Conservation (phyloP, 225 moss, liverwort and hornwort genomes). For the Polytrichum commune region DNA sequence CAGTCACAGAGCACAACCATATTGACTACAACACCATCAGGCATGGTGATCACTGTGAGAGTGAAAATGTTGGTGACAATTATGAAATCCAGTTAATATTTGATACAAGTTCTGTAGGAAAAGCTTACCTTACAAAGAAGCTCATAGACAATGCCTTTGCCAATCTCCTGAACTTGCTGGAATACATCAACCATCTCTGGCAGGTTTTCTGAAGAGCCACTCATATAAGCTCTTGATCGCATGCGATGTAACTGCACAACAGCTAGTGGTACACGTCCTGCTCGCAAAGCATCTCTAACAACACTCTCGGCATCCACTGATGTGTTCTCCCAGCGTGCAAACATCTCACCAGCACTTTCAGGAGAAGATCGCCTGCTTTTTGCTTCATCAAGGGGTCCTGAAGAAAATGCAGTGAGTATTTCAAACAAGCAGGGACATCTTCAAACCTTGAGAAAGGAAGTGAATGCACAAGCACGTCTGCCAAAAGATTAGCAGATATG, state of each 20-base stretch:
- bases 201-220: slow-evolving; percentile 40
- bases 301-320: slow-evolving; percentile 76
- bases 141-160: slow-evolving; percentile 91
- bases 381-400: slow-evolving; percentile 25
- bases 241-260: slow-evolving; percentile 89
- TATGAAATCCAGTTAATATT: too few relatives aligned
- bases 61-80: too few relatives aligned
- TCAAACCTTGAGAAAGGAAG: too few relatives aligned
- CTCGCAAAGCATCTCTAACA: slow-evolving; percentile 92
- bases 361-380: slow-evolving; percentile 47
- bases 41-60: neutral
- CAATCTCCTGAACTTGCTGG: slow-evolving; percentile 79
- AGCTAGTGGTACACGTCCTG: slow-evolving; percentile 91
- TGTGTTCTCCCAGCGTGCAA: slow-evolving; percentile 85
- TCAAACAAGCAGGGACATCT: neutral
- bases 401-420: neutral
- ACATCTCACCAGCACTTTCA: slow-evolving; percentile 95
- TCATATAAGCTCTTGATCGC: slow-evolving; percentile 49
- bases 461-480: too few relatives aligned
- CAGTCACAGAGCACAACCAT: neutral
- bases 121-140: slow-evolving; percentile 74
- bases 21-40: neutral
- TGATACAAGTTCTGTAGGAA: neutral
- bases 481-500: too few relatives aligned
- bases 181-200: slow-evolving; percentile 79